Evolutionary conservation across 202 grass and related monocot species (phyloP).

Genomic region (Eragrostis tef): DNA sequence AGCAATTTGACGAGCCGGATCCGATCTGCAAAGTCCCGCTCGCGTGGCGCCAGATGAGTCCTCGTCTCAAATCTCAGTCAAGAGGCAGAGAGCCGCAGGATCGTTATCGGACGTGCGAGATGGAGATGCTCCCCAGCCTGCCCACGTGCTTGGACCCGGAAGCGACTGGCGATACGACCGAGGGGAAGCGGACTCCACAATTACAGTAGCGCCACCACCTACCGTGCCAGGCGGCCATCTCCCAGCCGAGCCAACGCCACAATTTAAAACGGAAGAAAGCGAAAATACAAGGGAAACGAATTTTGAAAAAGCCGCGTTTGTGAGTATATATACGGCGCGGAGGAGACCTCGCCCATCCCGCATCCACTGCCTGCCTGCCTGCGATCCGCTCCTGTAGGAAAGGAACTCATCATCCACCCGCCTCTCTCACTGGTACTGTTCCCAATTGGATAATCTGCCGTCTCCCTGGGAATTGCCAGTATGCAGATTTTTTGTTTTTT

Average conservation of each 20-base stretch:
- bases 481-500: background rate
- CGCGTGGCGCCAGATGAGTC: too few species aligned
- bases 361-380: background rate
- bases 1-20: too few species aligned
- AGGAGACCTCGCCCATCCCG: background rate
- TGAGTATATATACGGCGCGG: background rate
- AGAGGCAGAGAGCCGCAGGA: background rate
- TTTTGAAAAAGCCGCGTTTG: background rate
- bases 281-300: background rate
- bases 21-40: too few species aligned
- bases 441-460: background rate
- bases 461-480: background rate
- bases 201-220: background rate
- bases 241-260: too few species aligned
- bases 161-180: conserved; percentile 33
- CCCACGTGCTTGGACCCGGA: conserved; percentile 12
- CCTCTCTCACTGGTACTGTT: background rate
- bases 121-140: background rate
- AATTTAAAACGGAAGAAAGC: too few species aligned
- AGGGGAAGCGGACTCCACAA: background rate
- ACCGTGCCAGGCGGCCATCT: background rate
- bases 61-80: background rate
- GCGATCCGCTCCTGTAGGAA: conserved; percentile 30
- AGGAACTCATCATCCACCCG: background rate
- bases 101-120: background rate